These are phyloP conservation scores for Ocimum tenuiflorum DNA, from an alignment of 257 asterid species.

Conservation along the genomic window DNA sequence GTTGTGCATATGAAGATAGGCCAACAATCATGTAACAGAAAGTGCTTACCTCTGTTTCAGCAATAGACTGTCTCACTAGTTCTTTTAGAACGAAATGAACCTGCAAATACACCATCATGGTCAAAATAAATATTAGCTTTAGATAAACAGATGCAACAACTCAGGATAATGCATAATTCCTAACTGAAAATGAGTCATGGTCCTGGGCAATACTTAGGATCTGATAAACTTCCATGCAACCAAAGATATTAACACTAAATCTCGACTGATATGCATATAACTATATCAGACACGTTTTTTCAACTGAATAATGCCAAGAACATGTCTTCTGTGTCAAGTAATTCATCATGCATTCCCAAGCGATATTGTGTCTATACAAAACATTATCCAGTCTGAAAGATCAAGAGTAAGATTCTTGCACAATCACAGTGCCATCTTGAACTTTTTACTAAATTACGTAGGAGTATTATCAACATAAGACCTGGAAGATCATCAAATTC, in stretches of 20 bases:
- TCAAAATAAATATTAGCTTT: slow-evolving; percentile 1
- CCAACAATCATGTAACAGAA: not conserved
- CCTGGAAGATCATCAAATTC: too few relatives aligned
- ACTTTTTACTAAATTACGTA: not conserved
- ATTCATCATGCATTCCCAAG: not conserved
- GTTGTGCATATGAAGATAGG: not conserved
- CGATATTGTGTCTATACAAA: too few relatives aligned
- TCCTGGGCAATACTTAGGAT: too few relatives aligned
- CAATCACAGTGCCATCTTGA: not conserved
- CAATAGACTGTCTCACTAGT: slow-evolving; percentile 84
- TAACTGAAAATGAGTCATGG: not conserved
- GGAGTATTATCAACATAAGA: too few relatives aligned
- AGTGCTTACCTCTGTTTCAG: slow-evolving; percentile 65
- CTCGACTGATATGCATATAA: not conserved
- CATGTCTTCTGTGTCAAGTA: not conserved
- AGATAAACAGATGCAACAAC: not conserved
- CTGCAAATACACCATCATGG: slow-evolving; percentile 31
- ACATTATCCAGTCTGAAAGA: not conserved
- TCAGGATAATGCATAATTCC: not conserved
- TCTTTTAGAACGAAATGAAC: slow-evolving; percentile 84
- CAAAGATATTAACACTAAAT: not conserved
- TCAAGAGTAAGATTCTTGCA: not conserved
- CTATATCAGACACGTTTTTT: not conserved
- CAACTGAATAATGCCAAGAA: not conserved
- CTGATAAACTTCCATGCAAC: too few relatives aligned